Base-by-base conservation (phyloP, 495 filamentous ascomycete species). In the Xylaria curta region DNA sequence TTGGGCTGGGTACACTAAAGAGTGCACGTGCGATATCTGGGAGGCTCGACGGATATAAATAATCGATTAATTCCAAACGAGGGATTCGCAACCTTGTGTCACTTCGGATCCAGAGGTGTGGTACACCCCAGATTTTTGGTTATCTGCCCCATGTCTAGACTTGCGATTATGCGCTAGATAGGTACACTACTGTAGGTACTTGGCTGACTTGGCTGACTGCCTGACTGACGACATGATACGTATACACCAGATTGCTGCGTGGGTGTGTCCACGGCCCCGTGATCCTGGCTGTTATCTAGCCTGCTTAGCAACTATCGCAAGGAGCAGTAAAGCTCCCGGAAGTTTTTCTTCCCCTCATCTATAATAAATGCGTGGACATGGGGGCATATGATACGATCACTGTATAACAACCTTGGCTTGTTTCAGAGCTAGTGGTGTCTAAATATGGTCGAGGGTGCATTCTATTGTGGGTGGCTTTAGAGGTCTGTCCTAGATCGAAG, bases 11-110 rank as follows among this genome's bases (percentile, higher is more conserved):
- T 40, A 44, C 60, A 62, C 60, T 44, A 62, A 26, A 28, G 38
- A 17, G n/a, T 1, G 60, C 60, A 62, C 60, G 36, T 62, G 60
- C 5, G 53, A 56, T 56, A 31, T 56, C 6, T 56, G 24, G 53
- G 53, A 15, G 51, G 10, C 2, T 47, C 26, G 46, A 12, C 15
- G 61, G 61, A 33, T 64, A 66, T 51, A 53, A 53, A 56, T 67
- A 67, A 49, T 28, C 38, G 24, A 31, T 28, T 47, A 31, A 26
- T 33, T 49, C n/a, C 24, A 67, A 67, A 67, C 65, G 65, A 67
- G 21, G 65, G 65, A 67, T 67, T 56, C 65, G 49, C 49, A 54
- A 67, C 65, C 65, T 42, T 67, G 65, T 44, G 65, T 56, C 49
- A 67, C 65, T 10, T 56, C 65, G 65, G 65, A 38, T 67, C 65